These are phyloP conservation scores for Xerocomellus amylosporus DNA, from an alignment of 768 basidiomycete species.

Conservation along the genomic window DNA sequence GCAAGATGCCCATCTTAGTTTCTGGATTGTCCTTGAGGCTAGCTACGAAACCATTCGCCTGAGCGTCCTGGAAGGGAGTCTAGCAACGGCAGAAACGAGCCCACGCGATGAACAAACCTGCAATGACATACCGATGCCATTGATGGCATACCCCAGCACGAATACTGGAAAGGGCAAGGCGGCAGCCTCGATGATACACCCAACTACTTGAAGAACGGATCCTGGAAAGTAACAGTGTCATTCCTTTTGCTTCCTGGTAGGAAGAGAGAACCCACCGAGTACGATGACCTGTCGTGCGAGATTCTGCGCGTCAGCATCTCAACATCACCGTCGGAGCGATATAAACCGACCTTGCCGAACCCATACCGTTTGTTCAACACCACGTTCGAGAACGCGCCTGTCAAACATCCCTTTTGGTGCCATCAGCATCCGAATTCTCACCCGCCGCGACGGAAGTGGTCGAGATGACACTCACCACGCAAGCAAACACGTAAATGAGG, in stretches of 20 bases:
- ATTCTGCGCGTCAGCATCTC: neutral
- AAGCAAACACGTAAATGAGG: constrained; percentile 42
- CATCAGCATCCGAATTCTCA: neutral
- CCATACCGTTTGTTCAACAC: constrained; percentile 29
- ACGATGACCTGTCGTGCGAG: constrained; percentile 24
- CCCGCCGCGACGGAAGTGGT: too few species aligned
- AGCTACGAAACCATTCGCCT: constrained; percentile 46
- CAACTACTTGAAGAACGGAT: constrained; percentile 30
- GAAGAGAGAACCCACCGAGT: constrained; percentile 14
- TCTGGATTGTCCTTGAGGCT: constrained; percentile 38
- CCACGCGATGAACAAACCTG: constrained; percentile 35
- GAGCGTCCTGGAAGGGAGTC: constrained; percentile 38
- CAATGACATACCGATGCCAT: constrained; percentile 45
- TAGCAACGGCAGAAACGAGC: neutral
- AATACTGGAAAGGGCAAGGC: constrained; percentile 47
- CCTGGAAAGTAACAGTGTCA: constrained; percentile 10
- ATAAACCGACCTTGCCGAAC: constrained; percentile 31
- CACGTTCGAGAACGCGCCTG: constrained; percentile 33
- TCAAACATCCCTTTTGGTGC: constrained; percentile 29
- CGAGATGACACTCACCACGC: constrained; percentile 27
- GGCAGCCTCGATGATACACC: constrained; percentile 36
- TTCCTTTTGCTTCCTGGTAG: neutral
- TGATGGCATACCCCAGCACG: constrained; percentile 40
- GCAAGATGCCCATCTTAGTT: constrained; percentile 40
- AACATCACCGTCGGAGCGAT: neutral